Base-by-base conservation (phyloP, 169 alveolate genomes). In the Eimeria nieschulzi region DNA sequence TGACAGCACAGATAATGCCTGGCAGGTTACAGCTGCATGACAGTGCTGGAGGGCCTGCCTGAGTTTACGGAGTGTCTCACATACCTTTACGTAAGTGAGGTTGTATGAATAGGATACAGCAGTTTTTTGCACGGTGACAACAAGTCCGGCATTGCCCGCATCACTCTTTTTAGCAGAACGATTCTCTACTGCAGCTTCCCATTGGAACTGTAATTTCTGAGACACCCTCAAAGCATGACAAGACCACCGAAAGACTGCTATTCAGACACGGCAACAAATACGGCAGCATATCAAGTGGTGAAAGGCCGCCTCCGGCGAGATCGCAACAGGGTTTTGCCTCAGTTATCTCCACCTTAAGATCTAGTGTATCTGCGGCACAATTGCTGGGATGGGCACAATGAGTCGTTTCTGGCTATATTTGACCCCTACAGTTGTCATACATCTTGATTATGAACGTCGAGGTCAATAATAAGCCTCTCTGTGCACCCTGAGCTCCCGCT, bases 101-200 rank as follows among this genome's bases (percentile, higher is more conserved):
- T 61, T 71, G 78, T 82, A 82, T 53, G 90, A 82, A 76, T 82
- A 82, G 8, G 90, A 82, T 82, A 82, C 90, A 39, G 90, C 90
- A 17, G 90, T 82, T 39, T 82, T 82, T 59, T 82, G 90, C 76
- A 82, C 90, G 5, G 90, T 82, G 33, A 82, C 64, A 39, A 82
- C 90, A 82, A 82, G 78, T 46, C 90, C 90, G 25, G 90, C 90
- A 46, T 82, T 82, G 75, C 90, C 90, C 39, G 90, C 90, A 25
- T 82, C 90, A 63, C 90, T 82, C 46, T 82, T 82, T 71, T 68
- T 54, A 19, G 90, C 78, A 33, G 90, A 82, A 10, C 90, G 76
- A 63, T 82, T 82, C 21, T 61, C 63, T 5, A 61, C 78, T 61
- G 78, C 90, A 21, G 90, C 90, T n/a, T 82, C 90, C 90, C 90